These are phyloP conservation scores for Candida ascalaphidarum DNA, from an alignment of 805 yeast species.

Conservation along the genomic window DNA sequence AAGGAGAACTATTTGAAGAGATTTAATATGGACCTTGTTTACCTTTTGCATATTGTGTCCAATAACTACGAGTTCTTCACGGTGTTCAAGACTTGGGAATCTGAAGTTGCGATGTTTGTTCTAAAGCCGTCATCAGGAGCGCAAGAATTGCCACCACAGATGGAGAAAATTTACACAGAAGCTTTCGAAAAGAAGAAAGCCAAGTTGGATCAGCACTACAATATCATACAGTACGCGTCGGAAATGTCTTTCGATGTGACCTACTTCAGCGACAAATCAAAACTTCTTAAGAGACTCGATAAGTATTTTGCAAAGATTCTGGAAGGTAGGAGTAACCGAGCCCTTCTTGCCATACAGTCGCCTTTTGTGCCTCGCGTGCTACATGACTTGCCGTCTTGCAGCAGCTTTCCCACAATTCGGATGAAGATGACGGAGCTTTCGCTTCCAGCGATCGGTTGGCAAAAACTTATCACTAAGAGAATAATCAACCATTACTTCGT, in stretches of 20 bases:
- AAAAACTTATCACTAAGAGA: constrained; percentile 52
- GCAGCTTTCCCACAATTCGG: constrained; percentile 55
- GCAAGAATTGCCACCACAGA: constrained; percentile 49
- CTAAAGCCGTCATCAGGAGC: constrained; percentile 65
- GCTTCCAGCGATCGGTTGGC: constrained; percentile 80
- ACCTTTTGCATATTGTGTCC: constrained; percentile 59
- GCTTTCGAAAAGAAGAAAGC: constrained; percentile 39
- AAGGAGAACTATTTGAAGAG: constrained; percentile 45
- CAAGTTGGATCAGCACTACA: constrained; percentile 30
- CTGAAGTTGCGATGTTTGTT: constrained; percentile 41
- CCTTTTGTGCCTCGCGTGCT: constrained; percentile 44
- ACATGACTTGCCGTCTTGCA: constrained; percentile 36
- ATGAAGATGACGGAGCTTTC: constrained; percentile 51
- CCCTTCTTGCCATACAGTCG: constrained; percentile 67
- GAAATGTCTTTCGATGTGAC: constrained; percentile 45
- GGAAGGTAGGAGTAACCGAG: constrained; percentile 53
- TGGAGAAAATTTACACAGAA: constrained; percentile 51
- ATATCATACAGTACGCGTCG: constrained; percentile 44
- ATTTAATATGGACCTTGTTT: constrained; percentile 50
- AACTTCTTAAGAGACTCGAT: constrained; percentile 52
- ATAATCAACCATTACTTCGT: constrained; percentile 65
- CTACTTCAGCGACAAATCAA: constrained; percentile 45
- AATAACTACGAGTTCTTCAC: constrained; percentile 72
- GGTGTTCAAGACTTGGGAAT: constrained; percentile 57
- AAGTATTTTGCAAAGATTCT: constrained; percentile 45